Conservation (phyloP, 2,329 filamentous ascomycete genomes). For the Colletotrichum spaethianum region DNA sequence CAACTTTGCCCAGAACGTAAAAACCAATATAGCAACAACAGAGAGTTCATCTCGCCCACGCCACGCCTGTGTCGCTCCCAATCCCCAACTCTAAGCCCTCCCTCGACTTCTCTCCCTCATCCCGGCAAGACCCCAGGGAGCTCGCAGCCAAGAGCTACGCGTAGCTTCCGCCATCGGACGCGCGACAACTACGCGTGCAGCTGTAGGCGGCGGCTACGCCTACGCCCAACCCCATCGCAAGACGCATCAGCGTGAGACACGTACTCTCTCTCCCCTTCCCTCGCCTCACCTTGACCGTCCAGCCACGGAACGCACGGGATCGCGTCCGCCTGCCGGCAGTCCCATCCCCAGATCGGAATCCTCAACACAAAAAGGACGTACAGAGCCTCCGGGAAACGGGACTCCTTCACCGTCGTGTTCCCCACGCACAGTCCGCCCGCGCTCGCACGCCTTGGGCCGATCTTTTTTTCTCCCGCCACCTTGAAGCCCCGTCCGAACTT, state of each 20-base stretch:
- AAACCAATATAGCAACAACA: not conserved
- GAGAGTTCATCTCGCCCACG: not conserved
- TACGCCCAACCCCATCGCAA: not conserved
- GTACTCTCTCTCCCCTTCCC: not conserved
- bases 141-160: not conserved
- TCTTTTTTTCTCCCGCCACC: not conserved
- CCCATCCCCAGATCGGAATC: not conserved
- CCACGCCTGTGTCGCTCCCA: not conserved
- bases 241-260: not conserved
- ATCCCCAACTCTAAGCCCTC: not conserved
- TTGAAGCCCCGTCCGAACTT: conserved; percentile 18
- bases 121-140: not conserved
- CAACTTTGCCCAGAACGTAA: not conserved
- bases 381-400: not conserved
- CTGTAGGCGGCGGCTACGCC: not conserved
- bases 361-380: not conserved
- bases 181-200: conserved; percentile 3
- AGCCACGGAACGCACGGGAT: not conserved
- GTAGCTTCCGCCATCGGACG: conserved; percentile 5
- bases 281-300: not conserved
- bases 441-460: not conserved
- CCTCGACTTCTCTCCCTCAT: not conserved
- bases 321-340: not conserved
- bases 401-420: not conserved
- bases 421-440: not conserved